Conservation (phyloP, 768 basidiomycete genomes). For the Neoboletus subvelutipes region DNA sequence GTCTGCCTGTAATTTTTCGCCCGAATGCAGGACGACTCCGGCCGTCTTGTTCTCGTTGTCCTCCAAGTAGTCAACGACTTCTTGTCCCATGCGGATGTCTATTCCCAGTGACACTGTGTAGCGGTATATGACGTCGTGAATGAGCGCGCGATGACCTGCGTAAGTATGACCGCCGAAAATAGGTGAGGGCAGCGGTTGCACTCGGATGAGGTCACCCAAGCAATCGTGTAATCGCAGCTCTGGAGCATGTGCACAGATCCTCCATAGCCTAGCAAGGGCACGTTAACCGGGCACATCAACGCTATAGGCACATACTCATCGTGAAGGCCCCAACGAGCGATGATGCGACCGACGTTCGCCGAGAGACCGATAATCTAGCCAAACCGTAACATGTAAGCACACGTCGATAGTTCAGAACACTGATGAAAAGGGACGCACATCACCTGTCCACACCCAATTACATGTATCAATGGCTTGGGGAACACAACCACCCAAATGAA, state of each 20-base stretch:
- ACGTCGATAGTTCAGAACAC: neutral
- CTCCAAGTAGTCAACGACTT: slow-evolving; percentile 26
- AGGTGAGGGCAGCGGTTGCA: slow-evolving; percentile 13
- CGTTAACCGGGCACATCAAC: neutral
- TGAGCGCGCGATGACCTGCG: slow-evolving; percentile 24
- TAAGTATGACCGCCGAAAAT: slow-evolving; percentile 20
- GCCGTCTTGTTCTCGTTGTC: slow-evolving; percentile 1
- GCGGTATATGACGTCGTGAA: slow-evolving; percentile 23
- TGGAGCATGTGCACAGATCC: slow-evolving; percentile 11
- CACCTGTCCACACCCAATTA: neutral
- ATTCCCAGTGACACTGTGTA: slow-evolving; percentile 25
- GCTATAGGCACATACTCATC: slow-evolving; percentile 12
- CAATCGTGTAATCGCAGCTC: slow-evolving; percentile 18
- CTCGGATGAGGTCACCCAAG: slow-evolving; percentile 22
- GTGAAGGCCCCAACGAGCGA: slow-evolving; percentile 31
- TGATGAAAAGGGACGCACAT: neutral
- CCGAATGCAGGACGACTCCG: slow-evolving; percentile 16
- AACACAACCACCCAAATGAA: neutral
- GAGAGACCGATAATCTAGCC: slow-evolving; percentile 22
- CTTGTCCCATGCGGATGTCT: slow-evolving; percentile 22
- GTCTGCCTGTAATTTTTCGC: slow-evolving; percentile 22
- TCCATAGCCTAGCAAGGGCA: slow-evolving; percentile 16
- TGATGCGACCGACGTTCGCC: slow-evolving; percentile 27
- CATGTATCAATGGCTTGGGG: neutral
- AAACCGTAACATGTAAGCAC: neutral